These are phyloP conservation scores for Chytriomyces hyalinus DNA, from an alignment of 192 early-diverging fungal genomes.

Conservation along the genomic window DNA sequence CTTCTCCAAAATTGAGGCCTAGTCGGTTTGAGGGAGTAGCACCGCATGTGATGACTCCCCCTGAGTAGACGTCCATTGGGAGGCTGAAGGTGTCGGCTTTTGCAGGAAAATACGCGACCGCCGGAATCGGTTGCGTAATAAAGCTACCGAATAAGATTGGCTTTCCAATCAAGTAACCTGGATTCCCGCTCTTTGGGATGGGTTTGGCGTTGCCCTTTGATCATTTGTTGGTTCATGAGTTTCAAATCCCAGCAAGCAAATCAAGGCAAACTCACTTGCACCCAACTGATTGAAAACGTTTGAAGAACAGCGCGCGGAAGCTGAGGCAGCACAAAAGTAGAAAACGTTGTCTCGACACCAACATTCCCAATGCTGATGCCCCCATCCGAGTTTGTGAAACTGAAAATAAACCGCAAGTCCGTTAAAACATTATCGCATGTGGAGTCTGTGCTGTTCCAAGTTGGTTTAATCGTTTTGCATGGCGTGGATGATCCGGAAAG, in stretches of 20 bases:
- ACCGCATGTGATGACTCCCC: conserved; percentile 52
- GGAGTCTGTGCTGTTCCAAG: conserved; percentile 23
- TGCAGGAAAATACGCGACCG: conserved; percentile 31
- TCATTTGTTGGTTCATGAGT: conserved; percentile 4
- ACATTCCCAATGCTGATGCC: neutral
- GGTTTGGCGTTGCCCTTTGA: conserved; percentile 5
- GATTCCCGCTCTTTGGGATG: conserved; percentile 37
- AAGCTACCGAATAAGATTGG: conserved; percentile 38
- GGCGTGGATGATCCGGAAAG: neutral
- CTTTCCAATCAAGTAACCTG: conserved; percentile 39
- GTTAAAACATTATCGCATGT: conserved; percentile 3
- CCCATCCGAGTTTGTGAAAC: neutral
- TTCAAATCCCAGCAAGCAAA: neutral
- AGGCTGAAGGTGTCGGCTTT: conserved; percentile 12
- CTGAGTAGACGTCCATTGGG: conserved; percentile 56
- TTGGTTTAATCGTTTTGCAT: conserved; percentile 2
- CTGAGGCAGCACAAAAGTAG: neutral
- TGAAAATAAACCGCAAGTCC: conserved; percentile 10
- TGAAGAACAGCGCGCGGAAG: conserved; percentile 12
- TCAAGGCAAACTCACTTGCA: conserved; percentile 6
- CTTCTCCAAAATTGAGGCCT: conserved; percentile 36
- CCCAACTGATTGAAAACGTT: conserved; percentile 12
- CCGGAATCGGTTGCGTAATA: conserved; percentile 10
- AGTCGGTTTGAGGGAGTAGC: conserved; percentile 26
- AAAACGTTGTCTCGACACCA: neutral